Evolutionary conservation across 169 alveolate genomes (phyloP).

Genomic region (Eimeria tenella): DNA sequence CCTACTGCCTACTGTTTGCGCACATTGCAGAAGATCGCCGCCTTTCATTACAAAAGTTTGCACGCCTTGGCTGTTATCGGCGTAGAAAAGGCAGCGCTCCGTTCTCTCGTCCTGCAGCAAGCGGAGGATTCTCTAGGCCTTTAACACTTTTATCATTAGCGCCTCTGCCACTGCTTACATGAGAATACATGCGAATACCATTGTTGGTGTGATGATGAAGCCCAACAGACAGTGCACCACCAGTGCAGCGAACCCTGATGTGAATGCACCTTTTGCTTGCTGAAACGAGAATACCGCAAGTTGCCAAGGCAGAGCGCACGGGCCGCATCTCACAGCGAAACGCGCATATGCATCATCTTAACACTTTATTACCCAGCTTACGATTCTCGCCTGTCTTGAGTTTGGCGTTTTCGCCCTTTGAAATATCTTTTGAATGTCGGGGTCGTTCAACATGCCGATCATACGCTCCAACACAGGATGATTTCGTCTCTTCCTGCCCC

Average conservation of each 20-base stretch:
- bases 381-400: conserved; percentile 51
- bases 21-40: conserved; percentile 51
- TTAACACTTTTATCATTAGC: no score
- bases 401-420: conserved; percentile 51
- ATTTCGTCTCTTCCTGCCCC: conserved; percentile 40
- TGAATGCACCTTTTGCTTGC: no score
- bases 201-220: no score
- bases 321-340: no score
- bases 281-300: no score
- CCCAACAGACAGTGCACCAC: no score
- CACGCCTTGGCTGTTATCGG: conserved; percentile 66
- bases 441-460: conserved; percentile 68
- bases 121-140: conserved; percentile 1
- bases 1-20: not conserved
- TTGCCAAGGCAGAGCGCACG: no score
- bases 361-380: not conserved
- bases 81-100: conserved; percentile 68
- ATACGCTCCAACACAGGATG: conserved; percentile 75
- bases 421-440: conserved; percentile 52
- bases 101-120: conserved; percentile 46
- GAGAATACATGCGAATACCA: no score
- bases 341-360: no score
- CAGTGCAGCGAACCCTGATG: no score
- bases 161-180: no score
- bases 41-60: conserved; percentile 64